These are phyloP conservation scores for Auricularia cornea DNA, from an alignment of 768 basidiomycete genomes.

Conservation along the genomic window DNA sequence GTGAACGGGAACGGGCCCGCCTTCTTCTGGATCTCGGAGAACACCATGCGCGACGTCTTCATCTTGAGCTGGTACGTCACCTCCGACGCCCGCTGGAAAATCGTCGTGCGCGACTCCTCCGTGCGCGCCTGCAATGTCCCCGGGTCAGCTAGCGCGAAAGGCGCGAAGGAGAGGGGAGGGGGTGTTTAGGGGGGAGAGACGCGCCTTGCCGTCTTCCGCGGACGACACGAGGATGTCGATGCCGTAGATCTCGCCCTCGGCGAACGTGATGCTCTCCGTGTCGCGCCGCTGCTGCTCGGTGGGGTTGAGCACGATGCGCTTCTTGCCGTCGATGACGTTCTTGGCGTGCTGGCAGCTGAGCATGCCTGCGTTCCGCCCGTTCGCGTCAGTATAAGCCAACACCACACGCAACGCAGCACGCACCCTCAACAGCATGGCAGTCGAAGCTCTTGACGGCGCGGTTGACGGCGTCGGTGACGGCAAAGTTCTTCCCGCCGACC, in stretches of 20 bases:
- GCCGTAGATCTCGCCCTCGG: constrained; percentile 91
- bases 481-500: constrained; percentile 92
- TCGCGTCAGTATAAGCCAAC: background rate
- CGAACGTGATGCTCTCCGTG: constrained; percentile 76
- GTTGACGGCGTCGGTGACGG: constrained; percentile 77
- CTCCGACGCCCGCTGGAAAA: constrained; percentile 82
- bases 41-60: constrained; percentile 94
- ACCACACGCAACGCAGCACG: constrained; percentile 12
- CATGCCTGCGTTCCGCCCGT: constrained; percentile 52
- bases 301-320: constrained; percentile 88
- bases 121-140: constrained; percentile 61
- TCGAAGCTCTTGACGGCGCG: constrained; percentile 64
- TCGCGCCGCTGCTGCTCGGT: constrained; percentile 76
- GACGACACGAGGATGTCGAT: constrained; percentile 87
- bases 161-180: no score
- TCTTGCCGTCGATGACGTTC: constrained; percentile 93
- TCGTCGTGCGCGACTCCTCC: constrained; percentile 84
- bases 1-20: constrained; percentile 98
- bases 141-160: background rate
- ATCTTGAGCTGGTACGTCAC: constrained; percentile 95
- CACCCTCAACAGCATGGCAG: constrained; percentile 93
- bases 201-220: constrained; percentile 84
- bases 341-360: constrained; percentile 92
- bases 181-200: no score
- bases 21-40: constrained; percentile 96